Evolutionary conservation across 192 early-diverging fungal species (phyloP), one percentile per base, ranked within the genome.

Genomic region (Entomortierella lignicola): DNA sequence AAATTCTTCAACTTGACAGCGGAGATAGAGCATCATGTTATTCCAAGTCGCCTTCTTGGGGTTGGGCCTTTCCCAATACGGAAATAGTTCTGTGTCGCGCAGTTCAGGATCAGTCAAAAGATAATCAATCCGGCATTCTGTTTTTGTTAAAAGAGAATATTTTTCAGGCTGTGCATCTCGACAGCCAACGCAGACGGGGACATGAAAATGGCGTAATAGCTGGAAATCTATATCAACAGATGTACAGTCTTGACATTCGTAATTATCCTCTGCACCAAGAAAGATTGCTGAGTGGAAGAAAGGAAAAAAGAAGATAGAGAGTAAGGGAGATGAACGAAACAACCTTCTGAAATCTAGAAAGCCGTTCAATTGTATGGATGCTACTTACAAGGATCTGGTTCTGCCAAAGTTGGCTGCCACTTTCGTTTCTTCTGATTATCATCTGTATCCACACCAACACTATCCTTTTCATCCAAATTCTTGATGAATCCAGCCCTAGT

Each of bases 1-100:
- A 85, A 94, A 99, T n/a, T 72, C 83, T 77, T 99, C 98, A 6
- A 98, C 93, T 73, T 95, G 92, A 63, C 84, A 83, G 18, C 96
- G 87, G 21, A 97, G 84, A 63, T 95, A 99, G 21, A 99, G 83
- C 77, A 96, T 89, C 98, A 99, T 99, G 82, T 96, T 96, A 84
- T 94, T 95, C 91, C 95, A 99, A 2, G 95, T 96, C 0, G 93
- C 89, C 67, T 98, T 98, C 69, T 93, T 94, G 29, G 98, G 98
- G 71, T 99, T 99, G 30, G 96, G 91, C 66, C 93, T 91, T 37
- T 92, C 89, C 92, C 95, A 97, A 48, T 86, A 85, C 0, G 95
- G 94, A 27, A 99, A 86, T 43, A 90, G 69, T 20, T 89, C 87
- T 6, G 77, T 72, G 77, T 97, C 96, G 8, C 90, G 84, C n/a